Conservation (phyloP, 2,329 filamentous ascomycete genomes). For the Penicillium sp. region DNA sequence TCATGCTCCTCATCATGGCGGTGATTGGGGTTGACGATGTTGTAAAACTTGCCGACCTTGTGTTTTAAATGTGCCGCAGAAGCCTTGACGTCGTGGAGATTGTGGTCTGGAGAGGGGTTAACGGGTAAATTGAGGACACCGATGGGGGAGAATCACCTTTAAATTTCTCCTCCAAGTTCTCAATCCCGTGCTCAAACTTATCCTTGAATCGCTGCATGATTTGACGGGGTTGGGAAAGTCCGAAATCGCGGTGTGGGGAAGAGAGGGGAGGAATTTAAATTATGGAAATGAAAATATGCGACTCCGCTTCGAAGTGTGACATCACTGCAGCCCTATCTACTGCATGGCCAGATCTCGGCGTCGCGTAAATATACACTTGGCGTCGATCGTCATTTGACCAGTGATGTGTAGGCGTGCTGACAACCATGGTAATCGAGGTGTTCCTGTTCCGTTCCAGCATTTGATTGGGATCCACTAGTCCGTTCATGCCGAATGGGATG, state of each 20-base stretch:
- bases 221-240: constrained; percentile 1
- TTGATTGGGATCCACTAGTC: neutral
- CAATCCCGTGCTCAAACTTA: constrained; percentile 21
- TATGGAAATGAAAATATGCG: neutral
- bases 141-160: constrained; percentile 21
- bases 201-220: constrained; percentile 29
- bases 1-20: constrained; percentile 94
- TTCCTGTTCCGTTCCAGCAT: neutral
- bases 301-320: neutral
- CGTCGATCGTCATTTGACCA: constrained; percentile 1
- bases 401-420: neutral
- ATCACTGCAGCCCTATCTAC: constrained; percentile 5
- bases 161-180: constrained; percentile 26
- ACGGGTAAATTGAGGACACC: neutral
- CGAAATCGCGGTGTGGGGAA: constrained; percentile 1
- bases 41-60: constrained; percentile 64
- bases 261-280: neutral
- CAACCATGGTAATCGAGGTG: neutral
- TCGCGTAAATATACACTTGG: constrained; percentile 1
- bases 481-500: constrained; percentile 3
- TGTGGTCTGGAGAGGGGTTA: constrained; percentile 28
- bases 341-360: neutral
- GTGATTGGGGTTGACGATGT: constrained; percentile 80
- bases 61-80: constrained; percentile 61
- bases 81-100: constrained; percentile 47